Evolutionary conservation across 495 filamentous ascomycete species (phyloP), one percentile per base, ranked within the genome.

Genomic region (Tuber borchii): DNA sequence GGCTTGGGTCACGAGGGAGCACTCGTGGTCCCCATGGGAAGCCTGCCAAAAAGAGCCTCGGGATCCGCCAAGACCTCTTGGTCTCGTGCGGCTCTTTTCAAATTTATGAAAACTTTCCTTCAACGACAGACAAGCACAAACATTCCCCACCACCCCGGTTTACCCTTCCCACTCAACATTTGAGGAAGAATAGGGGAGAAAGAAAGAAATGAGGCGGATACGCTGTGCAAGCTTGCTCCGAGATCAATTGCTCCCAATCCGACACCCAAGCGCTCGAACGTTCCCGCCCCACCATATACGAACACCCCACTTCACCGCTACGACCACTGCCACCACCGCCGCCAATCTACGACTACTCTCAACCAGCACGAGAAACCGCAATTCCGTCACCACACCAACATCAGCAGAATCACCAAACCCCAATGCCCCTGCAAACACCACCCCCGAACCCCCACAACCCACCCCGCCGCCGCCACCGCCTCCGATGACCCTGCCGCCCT

Each of bases 401-500:
- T 8, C 69, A 39, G 48, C 26, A 69, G 72, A 39, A 22, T 10
- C 65, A 12, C n/a, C n/a, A 61, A 31, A 31, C 73, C 19, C 48
- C 22, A n/a, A 56, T 5, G 7, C 48, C 48, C n/a, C n/a, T n/a
- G n/a, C n/a, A n/a, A n/a, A n/a, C n/a, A 20, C 48, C 76, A 10
- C 56, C 73, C 37, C n/a, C 68, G 39, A 43, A 42, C 48, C 40
- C 39, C 51, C 51, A 16, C n/a, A 26, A 16, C 2, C n/a, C 51
- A 31, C 48, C 22, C 4, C 48, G 8, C 22, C 43, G 17, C 42
- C 51, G n/a, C 37, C 70, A 2, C 19, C 77, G 10, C 71, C 31
- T n/a, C 72, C 51, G 10, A 61, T 44, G 22, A 51, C 71, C 92
- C 76, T 94, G 92, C 82, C 93, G 91, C 78, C 88, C 87, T 74